These are phyloP conservation scores for Oenanthe sinensis DNA, from an alignment of 129 eudicot species.

Conservation along the genomic window DNA sequence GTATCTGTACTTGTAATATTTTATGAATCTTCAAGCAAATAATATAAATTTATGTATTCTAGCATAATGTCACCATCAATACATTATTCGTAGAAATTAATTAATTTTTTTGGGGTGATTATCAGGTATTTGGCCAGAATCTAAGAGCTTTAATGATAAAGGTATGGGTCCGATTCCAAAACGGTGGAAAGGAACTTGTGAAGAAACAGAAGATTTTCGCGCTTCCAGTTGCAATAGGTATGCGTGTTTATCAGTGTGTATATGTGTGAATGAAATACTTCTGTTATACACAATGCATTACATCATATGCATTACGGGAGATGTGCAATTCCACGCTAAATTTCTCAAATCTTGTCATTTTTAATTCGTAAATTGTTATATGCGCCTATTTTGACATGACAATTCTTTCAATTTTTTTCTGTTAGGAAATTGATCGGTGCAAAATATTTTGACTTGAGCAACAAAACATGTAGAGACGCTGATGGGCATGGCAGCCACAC, in stretches of 20 bases:
- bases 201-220: slow-evolving; percentile 47
- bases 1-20: slow-evolving; percentile 10
- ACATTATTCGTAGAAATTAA: neutral
- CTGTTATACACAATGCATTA: neutral
- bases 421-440: slow-evolving; percentile 84
- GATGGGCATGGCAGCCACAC: slow-evolving; percentile 84
- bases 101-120: neutral
- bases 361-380: neutral
- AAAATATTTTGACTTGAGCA: slow-evolving; percentile 29
- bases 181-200: slow-evolving; percentile 77
- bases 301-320: neutral
- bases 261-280: neutral
- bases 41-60: neutral
- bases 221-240: slow-evolving; percentile 58
- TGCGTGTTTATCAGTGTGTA: too few species aligned
- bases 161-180: slow-evolving; percentile 63
- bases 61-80: neutral
- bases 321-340: neutral
- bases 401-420: neutral
- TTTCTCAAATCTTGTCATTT: neutral
- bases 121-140: slow-evolving; percentile 82
- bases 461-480: slow-evolving; percentile 49
- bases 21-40: neutral
- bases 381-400: neutral
- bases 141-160: slow-evolving; percentile 55